These are phyloP conservation scores for Hyphopichia homilentoma DNA, from an alignment of 805 yeast species.

Conservation along the genomic window DNA sequence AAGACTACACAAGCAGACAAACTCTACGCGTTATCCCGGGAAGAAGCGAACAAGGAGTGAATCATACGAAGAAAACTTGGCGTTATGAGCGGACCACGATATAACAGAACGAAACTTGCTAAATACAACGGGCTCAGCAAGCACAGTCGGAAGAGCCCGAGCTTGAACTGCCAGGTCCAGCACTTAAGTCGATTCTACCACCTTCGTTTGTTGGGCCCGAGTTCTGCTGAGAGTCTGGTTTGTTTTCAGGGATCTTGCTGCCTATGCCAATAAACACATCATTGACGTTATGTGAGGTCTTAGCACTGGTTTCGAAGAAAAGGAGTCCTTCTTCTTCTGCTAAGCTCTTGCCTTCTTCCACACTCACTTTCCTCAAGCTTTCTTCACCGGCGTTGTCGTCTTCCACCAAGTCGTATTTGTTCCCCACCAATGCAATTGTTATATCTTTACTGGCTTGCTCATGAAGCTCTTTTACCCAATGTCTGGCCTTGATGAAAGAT, in stretches of 20 bases:
- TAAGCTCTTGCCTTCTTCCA: constrained; percentile 79
- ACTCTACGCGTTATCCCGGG: no score
- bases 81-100: no score
- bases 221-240: constrained; percentile 8
- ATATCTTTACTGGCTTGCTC: constrained; percentile 94
- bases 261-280: constrained; percentile 92
- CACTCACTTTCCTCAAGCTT: constrained; percentile 68
- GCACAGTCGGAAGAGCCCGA: constrained; percentile 16
- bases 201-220: constrained; percentile 10
- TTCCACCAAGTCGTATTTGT: constrained; percentile 78
- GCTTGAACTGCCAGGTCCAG: constrained; percentile 6
- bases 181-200: constrained; percentile 36
- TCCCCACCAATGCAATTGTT: constrained; percentile 90
- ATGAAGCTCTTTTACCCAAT: constrained; percentile 95
- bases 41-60: no score
- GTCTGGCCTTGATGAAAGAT: constrained; percentile 91
- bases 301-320: constrained; percentile 94
- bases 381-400: constrained; percentile 47
- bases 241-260: constrained; percentile 63
- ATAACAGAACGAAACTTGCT: no score
- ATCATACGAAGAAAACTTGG: no score
- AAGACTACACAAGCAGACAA: no score
- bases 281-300: constrained; percentile 82
- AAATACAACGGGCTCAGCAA: no score
- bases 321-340: constrained; percentile 90